A percentile compares a stretch with the other conserved stretches of the same genome.
Conservation (phyloP, 495 filamentous ascomycete species). For the Corynascus novoguineensis region DNA sequence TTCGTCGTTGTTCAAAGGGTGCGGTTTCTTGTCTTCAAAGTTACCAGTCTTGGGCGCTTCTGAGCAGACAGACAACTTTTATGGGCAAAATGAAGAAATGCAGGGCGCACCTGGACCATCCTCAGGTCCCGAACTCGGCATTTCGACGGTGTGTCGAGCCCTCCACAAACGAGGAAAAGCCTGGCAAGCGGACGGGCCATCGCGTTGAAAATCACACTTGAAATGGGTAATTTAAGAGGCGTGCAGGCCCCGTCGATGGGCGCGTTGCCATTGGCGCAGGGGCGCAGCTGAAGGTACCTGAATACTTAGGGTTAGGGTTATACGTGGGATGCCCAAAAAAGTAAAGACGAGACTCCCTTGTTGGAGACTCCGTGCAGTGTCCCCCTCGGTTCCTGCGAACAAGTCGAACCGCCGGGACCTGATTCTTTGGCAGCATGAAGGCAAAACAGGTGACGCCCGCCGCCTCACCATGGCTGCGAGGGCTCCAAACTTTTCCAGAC, state of each 20-base stretch:
- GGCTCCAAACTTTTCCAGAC: constrained; percentile 32
- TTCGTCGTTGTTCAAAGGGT: no score
- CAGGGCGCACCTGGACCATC: not conserved
- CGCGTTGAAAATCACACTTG: constrained; percentile 3
- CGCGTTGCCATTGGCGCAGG: constrained; percentile 12
- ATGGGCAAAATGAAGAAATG: not conserved
- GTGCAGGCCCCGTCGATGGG: constrained; percentile 7
- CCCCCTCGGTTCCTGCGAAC: constrained; percentile 33
- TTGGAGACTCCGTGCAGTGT: constrained; percentile 24
- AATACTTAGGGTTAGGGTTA: constrained; percentile 32
- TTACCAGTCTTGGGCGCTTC: no score
- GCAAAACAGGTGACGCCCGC: constrained; percentile 37
- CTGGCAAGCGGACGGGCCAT: not conserved
- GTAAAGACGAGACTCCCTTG: constrained; percentile 28
- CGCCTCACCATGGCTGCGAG: constrained; percentile 33
- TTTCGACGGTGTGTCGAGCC: not conserved
- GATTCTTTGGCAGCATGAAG: constrained; percentile 37
- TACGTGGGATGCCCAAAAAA: constrained; percentile 13
- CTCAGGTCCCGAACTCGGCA: not conserved
- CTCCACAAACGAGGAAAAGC: constrained; percentile 2
- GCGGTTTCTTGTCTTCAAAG: no score
- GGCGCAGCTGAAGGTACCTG: constrained; percentile 13
- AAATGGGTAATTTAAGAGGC: constrained; percentile 15
- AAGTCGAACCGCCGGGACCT: constrained; percentile 34
- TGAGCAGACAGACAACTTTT: no score